Evolutionary conservation across 1,284 basidiomycete genomes (phyloP).

Genomic region (Melampsora larici-populina): DNA sequence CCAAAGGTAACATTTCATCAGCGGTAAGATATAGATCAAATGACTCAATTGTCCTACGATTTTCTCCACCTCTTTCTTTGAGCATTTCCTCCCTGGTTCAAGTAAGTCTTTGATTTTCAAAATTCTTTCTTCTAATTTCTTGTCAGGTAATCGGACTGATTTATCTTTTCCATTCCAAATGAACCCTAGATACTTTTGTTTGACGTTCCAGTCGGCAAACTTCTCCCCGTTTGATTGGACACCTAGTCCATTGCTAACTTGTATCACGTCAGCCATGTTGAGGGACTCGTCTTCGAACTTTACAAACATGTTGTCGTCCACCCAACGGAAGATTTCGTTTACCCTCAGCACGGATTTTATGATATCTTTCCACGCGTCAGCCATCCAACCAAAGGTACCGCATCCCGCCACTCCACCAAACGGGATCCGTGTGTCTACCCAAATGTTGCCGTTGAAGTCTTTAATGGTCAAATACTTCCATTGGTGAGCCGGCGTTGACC

Average conservation of each 20-base stretch:
- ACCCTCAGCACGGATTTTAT: not conserved
- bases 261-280: not conserved
- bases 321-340: not conserved
- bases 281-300: not conserved
- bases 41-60: not conserved
- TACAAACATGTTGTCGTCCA: not conserved
- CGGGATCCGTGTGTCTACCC: not conserved
- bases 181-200: no score
- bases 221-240: not conserved
- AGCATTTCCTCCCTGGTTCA: not conserved
- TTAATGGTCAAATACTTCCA: no score
- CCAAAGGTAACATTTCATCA: not conserved
- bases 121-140: not conserved
- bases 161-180: not conserved
- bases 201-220: not conserved
- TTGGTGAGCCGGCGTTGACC: not conserved
- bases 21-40: not conserved
- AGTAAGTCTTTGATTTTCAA: not conserved
- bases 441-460: no score
- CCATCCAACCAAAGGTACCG: not conserved
- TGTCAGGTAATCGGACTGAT: no score
- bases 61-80: not conserved
- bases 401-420: slow-evolving; percentile 15
- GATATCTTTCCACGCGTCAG: not conserved
- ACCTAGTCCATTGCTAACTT: not conserved